Base-by-base conservation (phyloP, 495 filamentous ascomycete genomes). In the Hyaloscypha finlandica region DNA sequence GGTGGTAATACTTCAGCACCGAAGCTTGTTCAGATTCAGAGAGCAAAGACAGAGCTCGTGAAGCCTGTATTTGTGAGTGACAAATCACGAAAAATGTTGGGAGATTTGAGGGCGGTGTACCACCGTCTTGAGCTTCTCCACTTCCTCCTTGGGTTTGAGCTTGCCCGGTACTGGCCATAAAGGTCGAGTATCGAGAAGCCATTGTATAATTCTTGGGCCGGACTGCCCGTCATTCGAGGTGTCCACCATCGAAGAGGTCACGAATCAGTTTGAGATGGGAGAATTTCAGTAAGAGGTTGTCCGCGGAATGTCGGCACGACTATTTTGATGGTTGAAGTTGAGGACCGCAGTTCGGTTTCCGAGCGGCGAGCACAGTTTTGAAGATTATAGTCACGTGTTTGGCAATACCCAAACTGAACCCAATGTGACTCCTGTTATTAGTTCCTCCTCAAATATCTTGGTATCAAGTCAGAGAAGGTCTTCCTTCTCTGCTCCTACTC, bases 1-100 rank as follows among this genome's bases (percentile, higher is more conserved):
- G 72, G 68, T 85, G 84, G 78, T 82, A 86, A 79, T 86, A 91
- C 45, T 76, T 76, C 48, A 85, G 79, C 62, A 86, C 83, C 8
- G 73, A 74, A 19, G 76, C 66, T 63, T 79, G 81, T 70, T 90
- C 85, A 29, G 81, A 71, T 2, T 76, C 57, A 25, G 81, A 76
- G 51, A 92, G 81, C n/a, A 90, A 78, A 5, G 75, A 68, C 39
- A 92, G 78, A n/a, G 83, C 82, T 59, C 81, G 78, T 19, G 80
- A 70, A 35, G 86, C 87, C 81, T 88, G 61, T 4, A 59, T 54
- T 22, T n/a, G 32, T 61, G 14, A 37, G 19, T 66, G 5, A 52
- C 8, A 19, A 19, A 31, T 16, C 16, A 37, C 9, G 31, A 30
- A 25, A 4, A 42, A 56, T 39, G 25, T 25, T 25, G 6, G 8